phyloP scores from a whole-genome alignment of 306 rosid species.

The Gynostemma pentaphyllum region DNA sequence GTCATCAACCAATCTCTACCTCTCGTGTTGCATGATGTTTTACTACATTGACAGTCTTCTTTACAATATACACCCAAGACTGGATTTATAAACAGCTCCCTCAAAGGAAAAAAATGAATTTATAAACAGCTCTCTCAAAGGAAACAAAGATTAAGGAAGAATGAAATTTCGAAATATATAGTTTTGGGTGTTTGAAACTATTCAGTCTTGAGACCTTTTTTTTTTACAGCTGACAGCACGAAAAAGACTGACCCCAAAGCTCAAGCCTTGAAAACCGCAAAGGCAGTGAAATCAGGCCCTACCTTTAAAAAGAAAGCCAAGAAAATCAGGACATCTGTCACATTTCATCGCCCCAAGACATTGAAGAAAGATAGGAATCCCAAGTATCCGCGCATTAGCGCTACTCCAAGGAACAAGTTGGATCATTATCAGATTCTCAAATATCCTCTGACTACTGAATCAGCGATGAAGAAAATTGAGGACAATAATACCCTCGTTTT shows the following conservation, averaged over 20 bases:
- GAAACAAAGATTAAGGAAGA: too few species aligned
- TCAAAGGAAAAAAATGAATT: too few species aligned
- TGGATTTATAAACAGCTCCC: not conserved
- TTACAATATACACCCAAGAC: not conserved
- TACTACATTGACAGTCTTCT: not conserved
- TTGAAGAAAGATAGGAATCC: conserved; percentile 67
- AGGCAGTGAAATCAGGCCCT: conserved; percentile 76
- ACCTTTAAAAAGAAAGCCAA: conserved; percentile 63
- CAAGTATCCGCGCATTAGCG: conserved; percentile 57
- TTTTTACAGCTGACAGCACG: conserved; percentile 30
- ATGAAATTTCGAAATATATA: too few species aligned
- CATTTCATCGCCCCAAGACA: conserved; percentile 85
- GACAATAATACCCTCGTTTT: conserved; percentile 62
- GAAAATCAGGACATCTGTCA: conserved; percentile 73
- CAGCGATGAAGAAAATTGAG: conserved; percentile 92
- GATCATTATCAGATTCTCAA: conserved; percentile 61
- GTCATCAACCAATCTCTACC: too few species aligned
- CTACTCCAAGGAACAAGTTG: conserved; percentile 55
- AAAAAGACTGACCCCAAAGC: conserved; percentile 72
- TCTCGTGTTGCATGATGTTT: too few species aligned
- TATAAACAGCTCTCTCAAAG: too few species aligned
- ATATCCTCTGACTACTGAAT: conserved; percentile 29
- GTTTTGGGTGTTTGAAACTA: not conserved
- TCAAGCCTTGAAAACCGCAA: conserved; percentile 82
- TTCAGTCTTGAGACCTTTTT: not conserved